phyloP scores from a whole-genome alignment of 768 basidiomycete genomes.

The Psilocybe subaeruginosa region DNA sequence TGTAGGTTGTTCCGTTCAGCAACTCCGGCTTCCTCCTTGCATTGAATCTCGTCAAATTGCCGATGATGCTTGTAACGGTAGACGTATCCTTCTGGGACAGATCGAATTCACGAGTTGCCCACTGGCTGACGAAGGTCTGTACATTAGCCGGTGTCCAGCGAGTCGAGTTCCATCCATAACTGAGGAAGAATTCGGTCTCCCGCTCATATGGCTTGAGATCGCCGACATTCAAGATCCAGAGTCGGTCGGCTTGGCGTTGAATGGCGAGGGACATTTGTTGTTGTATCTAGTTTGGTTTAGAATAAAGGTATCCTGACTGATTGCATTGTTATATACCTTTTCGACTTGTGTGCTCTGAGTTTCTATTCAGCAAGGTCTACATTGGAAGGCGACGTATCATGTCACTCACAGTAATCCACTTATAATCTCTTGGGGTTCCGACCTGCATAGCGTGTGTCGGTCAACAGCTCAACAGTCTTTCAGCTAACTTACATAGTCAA shows the following conservation, averaged over 20 bases:
- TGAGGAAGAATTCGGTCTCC: slow-evolving; percentile 70
- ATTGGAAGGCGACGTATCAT: not conserved
- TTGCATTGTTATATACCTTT: slow-evolving; percentile 35
- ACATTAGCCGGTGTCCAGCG: slow-evolving; percentile 59
- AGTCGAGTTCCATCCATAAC: slow-evolving; percentile 61
- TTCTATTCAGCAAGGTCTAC: not conserved
- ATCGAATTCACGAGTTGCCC: slow-evolving; percentile 71
- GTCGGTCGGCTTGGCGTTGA: slow-evolving; percentile 54
- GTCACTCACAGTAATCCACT: slow-evolving; percentile 63
- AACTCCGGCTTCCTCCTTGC: slow-evolving; percentile 70
- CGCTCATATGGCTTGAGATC: slow-evolving; percentile 78
- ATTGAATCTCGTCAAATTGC: slow-evolving; percentile 58
- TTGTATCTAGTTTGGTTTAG: slow-evolving; percentile 40
- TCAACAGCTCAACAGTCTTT: not conserved
- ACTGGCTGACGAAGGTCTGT: slow-evolving; percentile 51
- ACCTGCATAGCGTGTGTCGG: slow-evolving; percentile 40
- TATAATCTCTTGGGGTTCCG: slow-evolving; percentile 67
- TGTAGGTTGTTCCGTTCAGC: slow-evolving; percentile 62
- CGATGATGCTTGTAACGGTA: slow-evolving; percentile 54
- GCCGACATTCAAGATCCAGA: slow-evolving; percentile 80
- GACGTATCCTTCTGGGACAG: slow-evolving; percentile 39
- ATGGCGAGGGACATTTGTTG: slow-evolving; percentile 74
- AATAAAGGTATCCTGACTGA: not conserved
- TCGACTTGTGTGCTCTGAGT: slow-evolving; percentile 53
- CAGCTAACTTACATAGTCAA: slow-evolving; percentile 45